phyloP scores from a whole-genome alignment of 2,329 filamentous ascomycete species.

The Cryoendolithus antarcticus region DNA sequence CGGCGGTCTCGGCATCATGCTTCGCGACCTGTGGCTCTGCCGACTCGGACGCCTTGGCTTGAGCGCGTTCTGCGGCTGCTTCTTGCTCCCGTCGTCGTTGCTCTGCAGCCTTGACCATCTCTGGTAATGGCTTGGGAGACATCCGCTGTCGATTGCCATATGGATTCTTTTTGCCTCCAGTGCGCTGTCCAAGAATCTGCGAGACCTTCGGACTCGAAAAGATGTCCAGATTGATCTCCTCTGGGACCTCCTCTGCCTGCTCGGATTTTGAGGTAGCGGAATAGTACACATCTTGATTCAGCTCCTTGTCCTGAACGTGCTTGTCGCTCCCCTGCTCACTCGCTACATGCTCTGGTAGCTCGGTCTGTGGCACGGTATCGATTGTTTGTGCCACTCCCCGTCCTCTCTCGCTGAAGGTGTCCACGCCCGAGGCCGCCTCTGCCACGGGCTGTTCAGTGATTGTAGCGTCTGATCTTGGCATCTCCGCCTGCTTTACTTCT shows the following conservation, averaged over 20 bases:
- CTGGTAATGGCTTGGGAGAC: conserved; percentile 19
- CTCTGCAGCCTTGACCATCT: conserved; percentile 21
- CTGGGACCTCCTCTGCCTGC: conserved; percentile 34
- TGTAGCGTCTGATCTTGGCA: conserved; percentile 1
- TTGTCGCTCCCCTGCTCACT: conserved; percentile 32
- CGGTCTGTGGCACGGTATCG: conserved; percentile 42
- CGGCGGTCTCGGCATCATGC: conserved; percentile 26
- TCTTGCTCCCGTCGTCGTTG: conserved; percentile 11
- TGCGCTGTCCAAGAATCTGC: conserved; percentile 34
- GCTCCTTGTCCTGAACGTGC: conserved; percentile 27
- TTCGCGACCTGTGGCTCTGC: neutral
- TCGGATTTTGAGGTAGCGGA: conserved; percentile 7
- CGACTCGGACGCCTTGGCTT: neutral
- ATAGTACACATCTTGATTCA: conserved; percentile 47
- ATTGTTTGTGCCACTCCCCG: conserved; percentile 33
- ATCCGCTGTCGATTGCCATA: conserved; percentile 19
- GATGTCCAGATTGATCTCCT: conserved; percentile 47
- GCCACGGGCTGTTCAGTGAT: neutral
- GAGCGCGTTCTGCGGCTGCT: conserved; percentile 1
- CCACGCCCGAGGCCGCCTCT: conserved; percentile 14
- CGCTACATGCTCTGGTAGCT: conserved; percentile 42
- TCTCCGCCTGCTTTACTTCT: conserved; percentile 37
- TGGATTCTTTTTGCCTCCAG: conserved; percentile 25
- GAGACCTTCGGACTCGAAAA: conserved; percentile 51
- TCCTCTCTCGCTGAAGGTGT: conserved; percentile 45